phyloP scores from a whole-genome alignment of 495 filamentous ascomycete species.

The Penicillium psychrofluorescens region DNA sequence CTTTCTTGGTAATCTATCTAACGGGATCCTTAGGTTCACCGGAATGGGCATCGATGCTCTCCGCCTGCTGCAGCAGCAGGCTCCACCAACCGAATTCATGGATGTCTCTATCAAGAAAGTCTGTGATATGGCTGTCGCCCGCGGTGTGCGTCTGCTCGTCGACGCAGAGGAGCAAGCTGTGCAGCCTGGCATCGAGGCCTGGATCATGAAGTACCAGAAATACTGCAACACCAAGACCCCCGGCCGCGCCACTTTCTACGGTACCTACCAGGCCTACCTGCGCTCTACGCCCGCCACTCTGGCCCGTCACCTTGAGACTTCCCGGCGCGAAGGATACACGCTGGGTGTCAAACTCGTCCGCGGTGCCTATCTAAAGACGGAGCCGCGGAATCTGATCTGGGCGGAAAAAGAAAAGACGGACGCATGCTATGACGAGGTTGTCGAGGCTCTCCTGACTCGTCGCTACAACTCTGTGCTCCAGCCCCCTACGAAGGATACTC shows the following conservation, averaged over 20 bases:
- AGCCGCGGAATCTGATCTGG: slow-evolving; percentile 73
- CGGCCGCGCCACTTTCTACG: slow-evolving; percentile 59
- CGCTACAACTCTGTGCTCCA: slow-evolving; percentile 46
- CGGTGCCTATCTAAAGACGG: slow-evolving; percentile 79
- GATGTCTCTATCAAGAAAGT: slow-evolving; percentile 63
- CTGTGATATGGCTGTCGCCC: slow-evolving; percentile 65
- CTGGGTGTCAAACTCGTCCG: slow-evolving; percentile 88
- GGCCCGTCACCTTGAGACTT: slow-evolving; percentile 56
- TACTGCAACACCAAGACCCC: slow-evolving; percentile 62
- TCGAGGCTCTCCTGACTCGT: slow-evolving; percentile 50
- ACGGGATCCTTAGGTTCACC: slow-evolving; percentile 51
- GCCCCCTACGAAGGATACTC: slow-evolving; percentile 20
- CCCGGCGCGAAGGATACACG: slow-evolving; percentile 62
- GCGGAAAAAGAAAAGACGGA: slow-evolving; percentile 80
- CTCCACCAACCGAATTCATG: slow-evolving; percentile 54
- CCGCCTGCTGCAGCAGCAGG: slow-evolving; percentile 48
- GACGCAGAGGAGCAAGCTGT: slow-evolving; percentile 83
- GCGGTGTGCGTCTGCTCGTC: slow-evolving; percentile 70
- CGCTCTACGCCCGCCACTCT: slow-evolving; percentile 61
- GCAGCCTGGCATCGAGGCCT: slow-evolving; percentile 77
- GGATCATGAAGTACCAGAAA: slow-evolving; percentile 73
- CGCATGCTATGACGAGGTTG: slow-evolving; percentile 53
- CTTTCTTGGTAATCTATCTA: background rate
- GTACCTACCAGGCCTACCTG: slow-evolving; percentile 81
- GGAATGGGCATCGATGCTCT: slow-evolving; percentile 81